These are phyloP conservation scores for Annona squamosa DNA, from an alignment of 164 flowering plant species.

Conservation along the genomic window DNA sequence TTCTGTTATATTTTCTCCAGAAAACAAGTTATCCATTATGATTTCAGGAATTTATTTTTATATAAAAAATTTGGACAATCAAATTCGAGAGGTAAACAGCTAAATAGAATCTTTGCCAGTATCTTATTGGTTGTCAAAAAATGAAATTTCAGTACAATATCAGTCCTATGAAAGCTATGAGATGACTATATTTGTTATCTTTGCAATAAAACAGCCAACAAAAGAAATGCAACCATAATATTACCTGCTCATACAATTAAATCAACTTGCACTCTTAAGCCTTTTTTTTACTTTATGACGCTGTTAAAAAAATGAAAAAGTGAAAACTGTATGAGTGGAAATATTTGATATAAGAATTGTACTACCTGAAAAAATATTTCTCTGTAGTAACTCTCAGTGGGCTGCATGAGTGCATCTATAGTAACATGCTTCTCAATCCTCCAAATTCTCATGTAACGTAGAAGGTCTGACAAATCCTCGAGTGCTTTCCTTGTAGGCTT, in stretches of 20 bases:
- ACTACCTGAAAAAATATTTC: constrained; percentile 76
- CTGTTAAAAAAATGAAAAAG: not conserved
- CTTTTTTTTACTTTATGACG: not conserved
- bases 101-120: no score
- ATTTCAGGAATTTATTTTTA: no score
- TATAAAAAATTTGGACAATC: no score
- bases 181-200: not conserved
- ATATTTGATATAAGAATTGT: not conserved
- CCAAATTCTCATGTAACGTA: constrained; percentile 72
- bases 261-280: not conserved
- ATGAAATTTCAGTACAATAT: no score
- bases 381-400: constrained; percentile 68
- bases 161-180: not conserved
- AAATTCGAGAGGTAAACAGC: no score
- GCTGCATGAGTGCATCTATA: constrained; percentile 85
- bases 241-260: not conserved
- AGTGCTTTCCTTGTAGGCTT: constrained; percentile 71
- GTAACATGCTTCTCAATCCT: constrained; percentile 55
- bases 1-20: no score
- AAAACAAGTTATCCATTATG: no score
- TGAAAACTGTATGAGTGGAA: not conserved
- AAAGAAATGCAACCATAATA: not conserved
- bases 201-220: not conserved
- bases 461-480: constrained; percentile 71
- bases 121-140: no score